Evolutionary conservation across 768 basidiomycete species (phyloP), one percentile per base, ranked within the genome.

Genomic region (Termitomyces bulborhizus): DNA sequence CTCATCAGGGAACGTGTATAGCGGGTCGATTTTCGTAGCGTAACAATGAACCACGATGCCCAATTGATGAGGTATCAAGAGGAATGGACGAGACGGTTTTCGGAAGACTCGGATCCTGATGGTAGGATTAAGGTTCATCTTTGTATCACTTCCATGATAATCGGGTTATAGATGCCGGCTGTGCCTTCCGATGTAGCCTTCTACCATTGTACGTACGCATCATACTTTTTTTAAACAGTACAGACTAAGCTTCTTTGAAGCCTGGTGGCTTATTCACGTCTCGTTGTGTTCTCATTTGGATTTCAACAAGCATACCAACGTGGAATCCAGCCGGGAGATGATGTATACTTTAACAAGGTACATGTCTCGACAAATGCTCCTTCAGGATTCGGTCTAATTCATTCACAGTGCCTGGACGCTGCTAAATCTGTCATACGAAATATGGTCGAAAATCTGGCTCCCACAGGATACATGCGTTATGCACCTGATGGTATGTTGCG

Each of bases 201-300:
- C 71, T 90, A 6, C 90, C 90, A 3, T 91, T 88, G 88, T 91
- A 68, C 60, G 88, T 91, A 68, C 59, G 85, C 69, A 34, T n/a
- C 31, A 27, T 4, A 29, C 46, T 4, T 16, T 3, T 32, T 52
- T 24, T n/a, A n/a, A 21, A 21, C 3, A 34, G 50, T 48, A n/a
- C 36, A 58, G 15, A 56, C 53, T 52, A 36, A 52, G 60, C 36
- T 1, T 24, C 27, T 36, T 40, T 34, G 1, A 53, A 91, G 88
- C 77, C 76, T 88, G 42, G 84, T 86, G 55, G 81, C 74, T 29
- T 92, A 91, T 62, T 87, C 87, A 36, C 77, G 90, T 15, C 80
- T 92, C 11, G 90, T 92, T 47, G 89, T 91, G 87, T 90, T 81
- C 63, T 91, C 90, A 0, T 91, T 92, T 62, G 89, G 87, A 4